These are phyloP conservation scores for Paecilomyces formosus DNA, from an alignment of 2,329 filamentous ascomycete genomes.

Conservation along the genomic window DNA sequence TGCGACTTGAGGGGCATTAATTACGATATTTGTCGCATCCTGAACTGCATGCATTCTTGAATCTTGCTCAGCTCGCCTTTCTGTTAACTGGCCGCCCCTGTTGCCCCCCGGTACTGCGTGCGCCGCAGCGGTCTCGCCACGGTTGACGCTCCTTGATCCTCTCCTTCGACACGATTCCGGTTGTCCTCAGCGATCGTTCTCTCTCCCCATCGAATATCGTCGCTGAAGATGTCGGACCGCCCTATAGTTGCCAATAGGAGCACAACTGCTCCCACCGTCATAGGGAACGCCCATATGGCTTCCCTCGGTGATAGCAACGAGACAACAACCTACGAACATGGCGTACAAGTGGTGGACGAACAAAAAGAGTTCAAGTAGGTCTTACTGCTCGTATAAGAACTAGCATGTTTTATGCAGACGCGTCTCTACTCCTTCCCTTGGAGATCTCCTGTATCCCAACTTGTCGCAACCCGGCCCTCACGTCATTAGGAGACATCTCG, in stretches of 20 bases:
- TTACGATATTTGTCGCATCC: neutral
- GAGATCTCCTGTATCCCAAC: neutral
- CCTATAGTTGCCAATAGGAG: conserved; percentile 18
- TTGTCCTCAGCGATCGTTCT: neutral
- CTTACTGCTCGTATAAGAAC: neutral
- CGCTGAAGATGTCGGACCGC: conserved; percentile 15
- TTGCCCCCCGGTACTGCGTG: neutral
- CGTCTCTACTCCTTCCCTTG: neutral
- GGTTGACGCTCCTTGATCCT: neutral
- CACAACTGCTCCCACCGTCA: conserved; percentile 26
- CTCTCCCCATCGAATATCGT: conserved; percentile 24
- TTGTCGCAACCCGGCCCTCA: neutral
- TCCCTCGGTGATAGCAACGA: conserved; percentile 31
- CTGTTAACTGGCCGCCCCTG: neutral
- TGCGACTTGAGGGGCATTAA: neutral
- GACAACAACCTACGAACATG: conserved; percentile 64
- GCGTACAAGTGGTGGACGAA: conserved; percentile 94
- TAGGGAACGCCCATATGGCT: conserved; percentile 42
- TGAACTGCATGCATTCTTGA: neutral
- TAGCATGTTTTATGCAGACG: neutral
- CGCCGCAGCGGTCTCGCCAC: neutral
- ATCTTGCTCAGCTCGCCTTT: neutral
- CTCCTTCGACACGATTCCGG: neutral
- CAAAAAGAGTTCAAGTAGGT: conserved; percentile 93
- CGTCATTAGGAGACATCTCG: neutral